phyloP scores from a whole-genome alignment of 495 filamentous ascomycete genomes.

The Parathielavia appendiculata region DNA sequence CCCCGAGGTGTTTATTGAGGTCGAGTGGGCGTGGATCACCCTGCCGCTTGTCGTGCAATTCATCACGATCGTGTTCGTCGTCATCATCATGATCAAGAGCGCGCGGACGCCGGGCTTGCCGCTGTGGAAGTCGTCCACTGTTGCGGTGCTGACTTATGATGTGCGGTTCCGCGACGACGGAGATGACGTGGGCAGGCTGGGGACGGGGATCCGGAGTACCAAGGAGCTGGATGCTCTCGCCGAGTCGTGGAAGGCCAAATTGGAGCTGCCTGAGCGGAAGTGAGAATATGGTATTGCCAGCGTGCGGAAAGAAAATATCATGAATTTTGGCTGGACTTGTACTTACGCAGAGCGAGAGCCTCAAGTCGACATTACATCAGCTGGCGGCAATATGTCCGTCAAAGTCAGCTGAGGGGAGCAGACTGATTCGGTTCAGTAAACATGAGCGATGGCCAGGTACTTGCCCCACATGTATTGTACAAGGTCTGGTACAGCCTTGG shows the following conservation, averaged over 20 bases:
- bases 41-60: conserved; percentile 12
- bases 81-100: conserved; percentile 10
- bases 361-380: too few species aligned
- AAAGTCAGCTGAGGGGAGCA: too few species aligned
- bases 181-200: conserved; percentile 1
- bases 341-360: too few species aligned
- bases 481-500: too few species aligned
- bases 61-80: not conserved
- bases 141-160: conserved; percentile 14
- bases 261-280: not conserved
- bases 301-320: too few species aligned
- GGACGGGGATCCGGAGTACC: not conserved
- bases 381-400: too few species aligned
- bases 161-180: conserved; percentile 1
- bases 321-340: too few species aligned
- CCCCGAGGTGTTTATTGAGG: conserved; percentile 3
- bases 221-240: conserved; percentile 2
- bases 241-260: not conserved
- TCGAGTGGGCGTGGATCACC: conserved; percentile 15
- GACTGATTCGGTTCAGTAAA: too few species aligned
- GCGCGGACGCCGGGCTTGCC: not conserved
- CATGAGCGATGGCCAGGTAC: too few species aligned
- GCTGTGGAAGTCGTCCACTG: conserved; percentile 16
- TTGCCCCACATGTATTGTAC: too few species aligned
- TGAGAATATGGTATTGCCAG: too few species aligned